phyloP scores from a whole-genome alignment of 768 basidiomycete genomes.

The Tulasnella calospora region DNA sequence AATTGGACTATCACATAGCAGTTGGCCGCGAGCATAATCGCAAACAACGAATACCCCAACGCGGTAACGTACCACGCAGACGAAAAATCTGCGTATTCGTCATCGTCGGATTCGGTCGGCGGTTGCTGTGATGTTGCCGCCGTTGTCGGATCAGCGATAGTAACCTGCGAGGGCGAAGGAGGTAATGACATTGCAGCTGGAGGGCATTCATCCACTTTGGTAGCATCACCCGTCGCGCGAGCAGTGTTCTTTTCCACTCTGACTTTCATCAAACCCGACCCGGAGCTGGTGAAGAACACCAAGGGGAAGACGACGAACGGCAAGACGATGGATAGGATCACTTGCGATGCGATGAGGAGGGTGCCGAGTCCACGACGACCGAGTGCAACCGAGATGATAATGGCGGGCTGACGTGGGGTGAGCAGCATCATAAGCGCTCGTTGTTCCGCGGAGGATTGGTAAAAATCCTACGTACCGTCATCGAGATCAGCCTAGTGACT shows the following conservation, averaged over 20 bases:
- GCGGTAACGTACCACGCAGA: constrained; percentile 30
- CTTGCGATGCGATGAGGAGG: too few species aligned
- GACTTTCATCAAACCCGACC: too few species aligned
- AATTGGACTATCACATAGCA: constrained; percentile 38
- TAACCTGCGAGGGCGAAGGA: background rate
- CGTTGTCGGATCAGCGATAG: background rate
- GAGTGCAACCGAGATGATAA: too few species aligned
- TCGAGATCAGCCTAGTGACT: too few species aligned
- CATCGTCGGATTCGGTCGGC: background rate
- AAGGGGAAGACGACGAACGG: too few species aligned
- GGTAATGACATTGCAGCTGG: background rate
- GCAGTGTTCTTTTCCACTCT: background rate
- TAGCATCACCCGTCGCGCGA: background rate
- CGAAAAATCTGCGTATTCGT: constrained; percentile 20
- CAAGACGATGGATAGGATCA: too few species aligned
- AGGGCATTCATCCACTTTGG: background rate
- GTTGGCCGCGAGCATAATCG: constrained; percentile 35
- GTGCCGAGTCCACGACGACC: too few species aligned
- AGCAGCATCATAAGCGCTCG: too few species aligned
- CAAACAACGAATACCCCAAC: constrained; percentile 35
- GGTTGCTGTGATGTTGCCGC: background rate
- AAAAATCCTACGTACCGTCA: too few species aligned
- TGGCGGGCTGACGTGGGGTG: too few species aligned
- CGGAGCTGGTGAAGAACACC: too few species aligned
- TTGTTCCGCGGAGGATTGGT: too few species aligned